Evolutionary conservation across 2,329 filamentous ascomycete genomes (phyloP).

Genomic region (Seiridium cupressi): DNA sequence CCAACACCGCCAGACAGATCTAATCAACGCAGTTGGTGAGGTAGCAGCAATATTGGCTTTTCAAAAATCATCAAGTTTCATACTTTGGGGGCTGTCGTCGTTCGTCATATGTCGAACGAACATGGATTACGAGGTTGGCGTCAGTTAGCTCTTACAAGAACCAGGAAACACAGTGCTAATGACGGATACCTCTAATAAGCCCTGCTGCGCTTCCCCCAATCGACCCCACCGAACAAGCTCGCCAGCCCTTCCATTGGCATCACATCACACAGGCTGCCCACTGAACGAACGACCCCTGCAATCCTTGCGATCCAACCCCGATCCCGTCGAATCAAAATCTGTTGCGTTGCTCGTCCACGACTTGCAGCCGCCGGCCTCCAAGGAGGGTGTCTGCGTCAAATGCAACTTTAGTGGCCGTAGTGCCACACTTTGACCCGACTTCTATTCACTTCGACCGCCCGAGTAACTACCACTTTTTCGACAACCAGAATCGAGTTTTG

Average conservation of each 20-base stretch:
- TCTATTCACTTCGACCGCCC: too few relatives aligned
- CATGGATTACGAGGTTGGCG: too few relatives aligned
- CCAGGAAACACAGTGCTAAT: too few relatives aligned
- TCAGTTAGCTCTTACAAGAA: too few relatives aligned
- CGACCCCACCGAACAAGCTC: not conserved
- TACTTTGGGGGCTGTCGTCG: too few relatives aligned
- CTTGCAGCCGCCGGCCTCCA: conserved; percentile 21
- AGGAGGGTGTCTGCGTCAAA: not conserved
- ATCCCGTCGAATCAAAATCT: conserved; percentile 24
- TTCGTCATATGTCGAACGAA: too few relatives aligned
- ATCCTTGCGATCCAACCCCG: conserved; percentile 6
- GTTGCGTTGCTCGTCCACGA: conserved; percentile 27
- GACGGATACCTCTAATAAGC: too few relatives aligned
- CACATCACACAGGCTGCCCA: not conserved
- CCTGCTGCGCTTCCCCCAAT: not conserved
- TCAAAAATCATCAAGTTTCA: too few relatives aligned
- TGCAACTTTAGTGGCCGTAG: not conserved
- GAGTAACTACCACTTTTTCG: not conserved
- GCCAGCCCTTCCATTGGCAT: not conserved
- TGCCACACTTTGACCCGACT: not conserved
- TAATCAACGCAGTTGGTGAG: too few relatives aligned
- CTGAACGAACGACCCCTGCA: not conserved
- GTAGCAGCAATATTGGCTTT: too few relatives aligned
- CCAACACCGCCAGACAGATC: too few relatives aligned
- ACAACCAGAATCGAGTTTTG: not conserved